Percentiles rank a stretch among this genome's conserved stretches.
phyloP scores from a whole-genome alignment of 805 yeast species.

The Tetrapisispora taiwanensis region DNA sequence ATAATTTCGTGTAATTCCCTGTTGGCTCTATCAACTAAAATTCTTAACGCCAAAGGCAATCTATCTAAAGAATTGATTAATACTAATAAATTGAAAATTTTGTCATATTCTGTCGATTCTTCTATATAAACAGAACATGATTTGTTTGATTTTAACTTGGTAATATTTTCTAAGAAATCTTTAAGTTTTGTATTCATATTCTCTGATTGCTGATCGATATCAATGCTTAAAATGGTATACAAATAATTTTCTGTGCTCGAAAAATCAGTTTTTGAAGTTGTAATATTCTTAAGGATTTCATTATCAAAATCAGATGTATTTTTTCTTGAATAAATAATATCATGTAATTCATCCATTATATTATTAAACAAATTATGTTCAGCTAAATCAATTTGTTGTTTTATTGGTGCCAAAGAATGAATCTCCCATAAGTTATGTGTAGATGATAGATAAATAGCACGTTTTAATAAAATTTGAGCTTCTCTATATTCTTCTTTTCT shows the following conservation, averaged over 20 bases:
- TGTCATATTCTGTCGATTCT: constrained; percentile 26
- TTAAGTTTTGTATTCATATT: constrained; percentile 29
- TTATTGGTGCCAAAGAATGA: constrained; percentile 42
- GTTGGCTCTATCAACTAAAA: constrained; percentile 44
- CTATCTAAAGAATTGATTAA: constrained; percentile 53
- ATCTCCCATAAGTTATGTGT: constrained; percentile 48
- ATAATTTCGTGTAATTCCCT: constrained; percentile 57
- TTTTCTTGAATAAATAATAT: constrained; percentile 52
- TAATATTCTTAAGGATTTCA: constrained; percentile 17
- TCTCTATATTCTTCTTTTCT: constrained; percentile 58
- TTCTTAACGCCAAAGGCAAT: constrained; percentile 46
- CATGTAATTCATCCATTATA: constrained; percentile 66
- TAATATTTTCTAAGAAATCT: constrained; percentile 20
- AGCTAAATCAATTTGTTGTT: constrained; percentile 44
- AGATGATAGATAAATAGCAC: constrained; percentile 38
- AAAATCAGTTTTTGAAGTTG: constrained; percentile 21
- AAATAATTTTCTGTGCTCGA: constrained; percentile 45
- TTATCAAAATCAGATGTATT: constrained; percentile 8
- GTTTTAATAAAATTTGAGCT: constrained; percentile 47
- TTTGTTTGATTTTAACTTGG: not conserved
- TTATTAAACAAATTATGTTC: constrained; percentile 55
- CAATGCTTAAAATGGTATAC: constrained; percentile 47
- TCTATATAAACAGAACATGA: constrained; percentile 11
- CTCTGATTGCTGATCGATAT: constrained; percentile 41
- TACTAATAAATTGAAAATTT: constrained; percentile 39